Evolutionary conservation across 164 flowering plant genomes (phyloP), one percentile per base, ranked within the genome.

Genomic region (Vitis amurensis): DNA sequence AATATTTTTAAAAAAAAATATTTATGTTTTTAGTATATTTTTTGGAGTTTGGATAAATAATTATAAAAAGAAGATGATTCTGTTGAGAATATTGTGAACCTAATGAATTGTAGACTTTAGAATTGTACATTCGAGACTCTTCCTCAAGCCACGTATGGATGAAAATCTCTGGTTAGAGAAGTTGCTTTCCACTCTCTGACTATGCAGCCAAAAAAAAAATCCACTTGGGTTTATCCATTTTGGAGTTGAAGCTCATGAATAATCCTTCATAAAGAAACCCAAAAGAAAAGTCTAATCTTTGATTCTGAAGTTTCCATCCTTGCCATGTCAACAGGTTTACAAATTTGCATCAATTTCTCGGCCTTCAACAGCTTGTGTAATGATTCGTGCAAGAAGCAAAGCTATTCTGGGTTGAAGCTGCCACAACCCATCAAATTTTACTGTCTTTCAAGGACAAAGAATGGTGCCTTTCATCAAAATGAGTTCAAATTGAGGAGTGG

Each of bases 301-400:
- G 69, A 51, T 74, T 53, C 48, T 30, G 10, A 11, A 7, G 19
- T 37, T 55, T 3, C 55, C n/a, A 10, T 23, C 69, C 16, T 68
- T 50, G 59, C 73, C 62, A 74, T 77, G 80, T 58, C 78, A 61
- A 50, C 78, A 37, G 60, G 70, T 56, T 15, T 74, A 16, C 80
- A 76, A 55, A 37, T 71, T 64, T 66, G 68, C 55, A 19, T 70
- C 31, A 72, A 29, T 48, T 66, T 72, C 70, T 74, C 70, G 4
- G 59, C 70, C 17, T 68, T 73, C 19, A 73, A 50, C 52, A 49
- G 16, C 16, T 61, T 65, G 12, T 71, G 66, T 29, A 30, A 50
- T 11, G 13, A 56, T 9, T 8, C 31, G 29, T 9, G 27, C 16
- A 69, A 47, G 11, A 60, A 65, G 44, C 44, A 37, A 6, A 37